These are phyloP conservation scores for Mortierella claussenii DNA, from an alignment of 192 early-diverging fungal species.

Conservation along the genomic window DNA sequence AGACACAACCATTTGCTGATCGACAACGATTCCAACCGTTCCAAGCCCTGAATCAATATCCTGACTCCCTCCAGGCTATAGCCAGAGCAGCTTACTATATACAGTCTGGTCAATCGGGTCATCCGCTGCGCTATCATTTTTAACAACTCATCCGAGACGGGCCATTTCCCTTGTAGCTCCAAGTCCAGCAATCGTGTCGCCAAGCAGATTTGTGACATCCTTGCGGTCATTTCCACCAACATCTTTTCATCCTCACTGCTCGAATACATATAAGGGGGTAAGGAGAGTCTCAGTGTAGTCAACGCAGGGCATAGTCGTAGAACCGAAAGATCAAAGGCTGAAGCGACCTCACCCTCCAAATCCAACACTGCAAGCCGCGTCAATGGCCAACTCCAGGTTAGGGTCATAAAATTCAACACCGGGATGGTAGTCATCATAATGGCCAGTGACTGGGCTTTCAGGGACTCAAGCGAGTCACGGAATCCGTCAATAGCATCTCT, in stretches of 20 bases:
- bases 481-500: conserved; percentile 33
- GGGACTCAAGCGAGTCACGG: conserved; percentile 29
- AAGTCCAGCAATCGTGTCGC: conserved; percentile 31
- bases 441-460: conserved; percentile 31
- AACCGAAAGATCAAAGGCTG: conserved; percentile 27
- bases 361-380: conserved; percentile 18
- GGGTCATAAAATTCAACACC: neutral
- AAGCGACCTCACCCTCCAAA: conserved; percentile 40
- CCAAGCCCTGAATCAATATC: neutral
- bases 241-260: conserved; percentile 30
- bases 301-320: conserved; percentile 22
- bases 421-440: conserved; percentile 9
- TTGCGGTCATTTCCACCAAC: conserved; percentile 12
- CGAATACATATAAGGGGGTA: conserved; percentile 45
- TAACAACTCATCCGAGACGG: conserved; percentile 33
- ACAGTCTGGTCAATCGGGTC: conserved; percentile 18
- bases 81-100: conserved; percentile 20
- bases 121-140: conserved; percentile 13
- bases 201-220: conserved; percentile 22
- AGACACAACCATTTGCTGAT: conserved; percentile 31
- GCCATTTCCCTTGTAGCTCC: conserved; percentile 44
- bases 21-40: conserved; percentile 10
- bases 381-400: conserved; percentile 36
- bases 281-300: conserved; percentile 11
- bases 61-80: conserved; percentile 15